Evolutionary conservation across 2,329 filamentous ascomycete genomes (phyloP).

Genomic region (Cryphonectria japonica): DNA sequence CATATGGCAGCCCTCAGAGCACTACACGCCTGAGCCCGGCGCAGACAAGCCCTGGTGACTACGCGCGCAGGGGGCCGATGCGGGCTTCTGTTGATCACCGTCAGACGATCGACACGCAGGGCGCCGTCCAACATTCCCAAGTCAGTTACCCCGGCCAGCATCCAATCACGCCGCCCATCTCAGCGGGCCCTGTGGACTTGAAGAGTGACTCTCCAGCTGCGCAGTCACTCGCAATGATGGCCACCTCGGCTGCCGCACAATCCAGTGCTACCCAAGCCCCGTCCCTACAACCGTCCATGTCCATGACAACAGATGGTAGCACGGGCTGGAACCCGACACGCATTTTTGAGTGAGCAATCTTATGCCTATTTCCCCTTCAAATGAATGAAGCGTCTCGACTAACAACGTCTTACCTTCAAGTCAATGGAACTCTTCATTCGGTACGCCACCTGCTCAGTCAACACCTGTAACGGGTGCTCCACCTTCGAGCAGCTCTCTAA

Average conservation of each 20-base stretch:
- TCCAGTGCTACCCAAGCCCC: conserved; percentile 52
- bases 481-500: conserved; percentile 55
- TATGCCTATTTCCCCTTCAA: conserved; percentile 17
- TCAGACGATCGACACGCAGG: conserved; percentile 56
- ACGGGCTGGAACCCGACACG: conserved; percentile 81
- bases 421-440: conserved; percentile 95
- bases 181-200: conserved; percentile 70
- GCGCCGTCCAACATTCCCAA: conserved; percentile 56
- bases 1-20: conserved; percentile 77
- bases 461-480: conserved; percentile 45
- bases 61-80: conserved; percentile 51
- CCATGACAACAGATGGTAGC: conserved; percentile 60
- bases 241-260: conserved; percentile 44
- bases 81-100: conserved; percentile 55
- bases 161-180: conserved; percentile 81
- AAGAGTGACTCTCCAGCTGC: conserved; percentile 74
- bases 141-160: conserved; percentile 68
- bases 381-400: conserved; percentile 25
- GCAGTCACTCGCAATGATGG: conserved; percentile 74
- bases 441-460: conserved; percentile 63
- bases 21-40: conserved; percentile 67
- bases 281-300: conserved; percentile 57
- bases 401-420: conserved; percentile 48
- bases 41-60: conserved; percentile 49
- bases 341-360: conserved; percentile 80